Conservation (phyloP, 805 yeast genomes). For the Candida vartiovaarae region DNA sequence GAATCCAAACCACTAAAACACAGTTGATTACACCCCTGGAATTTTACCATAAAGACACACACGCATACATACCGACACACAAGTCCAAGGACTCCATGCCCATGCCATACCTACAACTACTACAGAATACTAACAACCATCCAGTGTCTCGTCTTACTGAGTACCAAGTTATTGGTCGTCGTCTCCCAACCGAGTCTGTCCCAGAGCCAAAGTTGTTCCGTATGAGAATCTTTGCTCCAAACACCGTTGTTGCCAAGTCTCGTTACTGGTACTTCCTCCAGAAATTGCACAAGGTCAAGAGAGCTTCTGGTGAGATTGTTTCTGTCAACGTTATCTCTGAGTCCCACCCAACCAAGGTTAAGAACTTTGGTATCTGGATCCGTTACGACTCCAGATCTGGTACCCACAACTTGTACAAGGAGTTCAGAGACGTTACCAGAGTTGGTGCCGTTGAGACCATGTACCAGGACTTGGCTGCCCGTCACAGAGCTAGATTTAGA, state of each 20-base stretch:
- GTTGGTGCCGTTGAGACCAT: conserved; percentile 97
- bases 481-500: conserved; percentile 99
- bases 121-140: neutral
- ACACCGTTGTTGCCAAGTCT: conserved; percentile 98
- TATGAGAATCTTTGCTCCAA: conserved; percentile 99
- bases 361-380: conserved; percentile 99
- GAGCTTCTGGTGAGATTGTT: conserved; percentile 99
- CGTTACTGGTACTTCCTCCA: conserved; percentile 99
- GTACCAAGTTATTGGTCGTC: conserved; percentile 99
- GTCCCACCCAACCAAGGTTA: conserved; percentile 97
- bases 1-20: too few species aligned
- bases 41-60: too few species aligned
- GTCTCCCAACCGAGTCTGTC: conserved; percentile 97
- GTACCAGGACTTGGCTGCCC: conserved; percentile 99
- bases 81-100: too few species aligned
- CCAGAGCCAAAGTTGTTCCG: conserved; percentile 99
- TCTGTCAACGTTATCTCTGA: conserved; percentile 87
- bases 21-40: too few species aligned
- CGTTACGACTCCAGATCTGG: conserved; percentile 99
- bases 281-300: conserved; percentile 98
- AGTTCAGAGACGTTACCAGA: conserved; percentile 98
- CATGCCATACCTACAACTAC: neutral
- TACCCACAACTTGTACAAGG: conserved; percentile 99
- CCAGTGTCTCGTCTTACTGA: conserved; percentile 94
- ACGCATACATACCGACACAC: too few species aligned